Conservation (phyloP, 2,329 filamentous ascomycete genomes). For the Fusarium chuoi region DNA sequence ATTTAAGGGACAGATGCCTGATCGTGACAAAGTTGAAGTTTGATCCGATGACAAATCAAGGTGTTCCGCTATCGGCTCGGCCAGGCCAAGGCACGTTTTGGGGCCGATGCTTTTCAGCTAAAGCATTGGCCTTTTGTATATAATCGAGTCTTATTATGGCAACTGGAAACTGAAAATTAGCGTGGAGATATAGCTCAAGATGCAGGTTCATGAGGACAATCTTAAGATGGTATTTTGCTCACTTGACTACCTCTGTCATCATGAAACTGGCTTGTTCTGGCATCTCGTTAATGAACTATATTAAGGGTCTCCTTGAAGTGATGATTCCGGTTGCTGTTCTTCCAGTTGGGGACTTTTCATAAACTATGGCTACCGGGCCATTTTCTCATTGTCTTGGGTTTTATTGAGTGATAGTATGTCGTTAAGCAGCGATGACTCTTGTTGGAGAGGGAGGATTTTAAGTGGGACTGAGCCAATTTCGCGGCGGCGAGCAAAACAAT, state of each 20-base stretch:
- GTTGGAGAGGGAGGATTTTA: neutral
- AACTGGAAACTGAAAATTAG: too few relatives aligned
- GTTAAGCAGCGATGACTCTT: neutral
- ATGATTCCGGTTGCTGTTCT: neutral
- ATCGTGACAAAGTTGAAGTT: neutral
- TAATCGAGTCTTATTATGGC: too few relatives aligned
- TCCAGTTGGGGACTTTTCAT: fast-evolving
- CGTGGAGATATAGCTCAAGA: neutral
- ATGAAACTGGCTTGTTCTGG: too few relatives aligned
- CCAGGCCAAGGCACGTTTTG: neutral
- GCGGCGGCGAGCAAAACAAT: neutral
- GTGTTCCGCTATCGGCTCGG: neutral
- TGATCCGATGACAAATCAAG: neutral
- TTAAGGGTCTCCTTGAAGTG: neutral
- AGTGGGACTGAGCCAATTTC: conserved; percentile 30
- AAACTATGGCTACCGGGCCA: fast-evolving
- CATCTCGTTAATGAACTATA: neutral
- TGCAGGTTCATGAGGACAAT: fast-evolving
- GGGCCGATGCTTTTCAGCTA: neutral
- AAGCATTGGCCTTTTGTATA: neutral
- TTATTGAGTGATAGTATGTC: neutral
- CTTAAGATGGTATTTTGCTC: neutral
- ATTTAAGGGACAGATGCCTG: too few relatives aligned
- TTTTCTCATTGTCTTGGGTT: neutral
- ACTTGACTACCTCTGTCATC: too few relatives aligned